Conservation (phyloP, 306 rosid genomes). For the Malus domestica region ASM211411v1 NC_041790.1:9522001-9522500, state of each 20-base stretch:
- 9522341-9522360: not conserved
- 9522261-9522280: slow-evolving; percentile 64
- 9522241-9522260: slow-evolving; percentile 47
- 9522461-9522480: slow-evolving; percentile 63
- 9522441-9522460: slow-evolving; percentile 40
- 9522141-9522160: not conserved
- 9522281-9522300: not conserved
- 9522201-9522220: slow-evolving; percentile 88
- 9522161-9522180: slow-evolving; percentile 24
- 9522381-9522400: slow-evolving; percentile 9
- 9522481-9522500: slow-evolving; percentile 22
- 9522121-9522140: not conserved
- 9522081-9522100: not conserved
- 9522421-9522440: slow-evolving; percentile 30
- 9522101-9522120: not conserved
- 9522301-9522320: not conserved
- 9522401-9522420: not conserved
- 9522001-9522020: slow-evolving; percentile 70
- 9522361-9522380: not conserved
- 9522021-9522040: slow-evolving; percentile 71
- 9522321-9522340: too few species aligned
- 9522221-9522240: slow-evolving; percentile 84
- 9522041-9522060: slow-evolving; percentile 75
- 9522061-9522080: not conserved
- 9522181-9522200: slow-evolving; percentile 95